These are phyloP conservation scores for Dendrocalamus sinicus DNA, from an alignment of 176 grass and related monocot species.

Conservation along the genomic window DNA sequence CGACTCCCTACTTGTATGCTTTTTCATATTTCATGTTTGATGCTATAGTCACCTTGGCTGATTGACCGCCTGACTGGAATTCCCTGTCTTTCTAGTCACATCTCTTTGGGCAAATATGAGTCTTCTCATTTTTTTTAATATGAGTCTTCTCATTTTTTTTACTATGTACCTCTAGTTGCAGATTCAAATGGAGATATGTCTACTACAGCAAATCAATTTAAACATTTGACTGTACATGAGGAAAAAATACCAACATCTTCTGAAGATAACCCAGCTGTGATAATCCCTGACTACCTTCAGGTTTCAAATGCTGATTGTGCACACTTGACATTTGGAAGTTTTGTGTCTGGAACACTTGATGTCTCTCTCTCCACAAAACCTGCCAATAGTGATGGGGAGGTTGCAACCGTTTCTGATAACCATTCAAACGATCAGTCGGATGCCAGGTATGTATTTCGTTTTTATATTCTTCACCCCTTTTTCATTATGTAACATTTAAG, in stretches of 20 bases:
- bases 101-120: background rate
- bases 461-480: background rate
- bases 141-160: background rate
- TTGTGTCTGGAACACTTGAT: conserved; percentile 75
- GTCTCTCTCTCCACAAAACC: conserved; percentile 50
- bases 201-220: conserved; percentile 44
- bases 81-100: conserved; percentile 19
- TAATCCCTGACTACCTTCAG: conserved; percentile 78
- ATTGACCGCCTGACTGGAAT: background rate
- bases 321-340: conserved; percentile 81
- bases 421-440: conserved; percentile 47
- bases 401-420: conserved; percentile 40
- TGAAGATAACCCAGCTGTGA: conserved; percentile 72
- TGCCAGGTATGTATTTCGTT: conserved; percentile 48
- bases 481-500: conserved; percentile 15
- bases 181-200: conserved; percentile 53
- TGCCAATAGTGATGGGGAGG: conserved; percentile 52
- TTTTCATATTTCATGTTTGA: conserved; percentile 32
- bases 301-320: conserved; percentile 69
- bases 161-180: conserved; percentile 26
- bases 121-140: background rate
- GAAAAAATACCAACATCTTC: conserved; percentile 46
- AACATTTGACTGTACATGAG: conserved; percentile 57
- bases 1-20: background rate
- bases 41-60: background rate